phyloP scores from a whole-genome alignment of 345 rosid genomes.

The Turritis glabra region DNA sequence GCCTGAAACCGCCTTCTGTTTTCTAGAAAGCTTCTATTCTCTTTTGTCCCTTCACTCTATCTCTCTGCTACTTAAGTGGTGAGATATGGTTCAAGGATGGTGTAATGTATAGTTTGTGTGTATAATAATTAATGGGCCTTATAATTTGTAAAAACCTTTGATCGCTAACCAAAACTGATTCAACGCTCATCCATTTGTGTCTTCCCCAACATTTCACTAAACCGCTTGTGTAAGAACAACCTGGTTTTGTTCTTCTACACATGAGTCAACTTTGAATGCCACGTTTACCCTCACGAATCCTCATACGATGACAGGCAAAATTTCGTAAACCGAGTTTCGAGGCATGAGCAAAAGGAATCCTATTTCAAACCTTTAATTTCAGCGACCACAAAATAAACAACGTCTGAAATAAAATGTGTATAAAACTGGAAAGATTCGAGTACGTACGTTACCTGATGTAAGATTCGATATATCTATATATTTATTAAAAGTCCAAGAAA shows the following conservation, averaged over 20 bases:
- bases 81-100: constrained; percentile 20
- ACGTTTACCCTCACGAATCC: no score
- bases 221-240: neutral
- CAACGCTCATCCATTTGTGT: neutral
- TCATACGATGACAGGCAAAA: no score
- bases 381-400: neutral
- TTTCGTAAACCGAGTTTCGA: constrained; percentile 19
- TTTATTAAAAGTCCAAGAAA: constrained; percentile 7
- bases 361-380: constrained; percentile 20
- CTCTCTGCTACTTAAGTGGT: constrained; percentile 16
- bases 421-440: constrained; percentile 23
- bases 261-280: neutral
- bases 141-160: constrained; percentile 5
- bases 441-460: neutral
- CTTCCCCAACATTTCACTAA: neutral
- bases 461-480: neutral
- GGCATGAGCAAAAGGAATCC: constrained; percentile 31
- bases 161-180: constrained; percentile 30
- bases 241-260: no score
- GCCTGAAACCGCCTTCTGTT: constrained; percentile 70
- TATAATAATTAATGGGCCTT: constrained; percentile 20
- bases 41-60: neutral
- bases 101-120: constrained; percentile 34
- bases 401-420: neutral
- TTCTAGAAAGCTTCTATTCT: constrained; percentile 39